phyloP scores from a whole-genome alignment of 306 rosid species.

The Styphnolobium japonicum region DNA sequence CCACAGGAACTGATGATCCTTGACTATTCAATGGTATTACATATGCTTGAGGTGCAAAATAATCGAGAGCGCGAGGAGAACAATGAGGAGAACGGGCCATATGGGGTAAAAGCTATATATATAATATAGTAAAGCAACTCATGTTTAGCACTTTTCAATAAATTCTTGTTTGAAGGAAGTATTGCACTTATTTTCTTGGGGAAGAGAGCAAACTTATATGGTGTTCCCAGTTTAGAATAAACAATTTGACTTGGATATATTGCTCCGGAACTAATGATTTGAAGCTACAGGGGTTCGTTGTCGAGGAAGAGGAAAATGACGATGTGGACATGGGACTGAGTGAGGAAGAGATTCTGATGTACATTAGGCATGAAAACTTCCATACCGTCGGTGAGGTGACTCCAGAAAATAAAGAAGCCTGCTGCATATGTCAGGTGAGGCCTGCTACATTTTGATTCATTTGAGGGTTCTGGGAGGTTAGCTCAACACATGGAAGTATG shows the following conservation, averaged over 20 bases:
- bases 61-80: not conserved
- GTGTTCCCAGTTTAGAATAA: not conserved
- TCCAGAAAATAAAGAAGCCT: not conserved
- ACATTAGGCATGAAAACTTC: not conserved
- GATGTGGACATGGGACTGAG: not conserved
- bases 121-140: not conserved
- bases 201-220: not conserved
- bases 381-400: not conserved
- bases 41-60: not conserved
- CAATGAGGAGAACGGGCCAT: constrained; percentile 12
- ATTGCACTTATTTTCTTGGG: not conserved
- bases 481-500: not conserved
- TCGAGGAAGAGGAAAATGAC: not conserved
- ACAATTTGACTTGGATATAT: not conserved
- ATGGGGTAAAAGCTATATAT: constrained; percentile 23
- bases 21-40: not conserved
- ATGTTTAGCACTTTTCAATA: not conserved
- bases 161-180: not conserved
- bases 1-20: not conserved
- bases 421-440: constrained; percentile 38
- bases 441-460: not conserved
- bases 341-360: not conserved
- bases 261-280: not conserved
- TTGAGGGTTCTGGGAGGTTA: not conserved
- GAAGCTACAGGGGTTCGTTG: not conserved